Evolutionary conservation across 768 basidiomycete genomes (phyloP), one percentile per base, ranked within the genome.

Genomic region (Mycena amicta): DNA sequence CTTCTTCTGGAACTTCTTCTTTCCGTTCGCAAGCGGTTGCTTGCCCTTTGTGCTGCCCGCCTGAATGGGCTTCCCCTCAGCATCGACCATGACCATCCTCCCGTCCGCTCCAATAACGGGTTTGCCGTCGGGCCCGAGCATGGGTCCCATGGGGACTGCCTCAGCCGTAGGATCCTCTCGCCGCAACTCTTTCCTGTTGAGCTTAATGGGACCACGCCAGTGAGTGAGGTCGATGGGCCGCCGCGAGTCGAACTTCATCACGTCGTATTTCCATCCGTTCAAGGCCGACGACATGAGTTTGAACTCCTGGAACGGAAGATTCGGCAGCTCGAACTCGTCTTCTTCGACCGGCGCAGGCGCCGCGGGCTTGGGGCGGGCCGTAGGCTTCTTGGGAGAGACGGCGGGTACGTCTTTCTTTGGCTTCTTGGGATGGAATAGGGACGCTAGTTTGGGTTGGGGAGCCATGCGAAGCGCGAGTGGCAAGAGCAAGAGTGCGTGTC

Each of bases 241-340:
- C 56, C 88, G 81, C 30, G 87, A 85, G 71, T 91, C 87, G 70
- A 95, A 93, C 72, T 93, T 93, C 89, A 95, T 92, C 57, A 95
- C 85, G 74, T 94, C 90, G 80, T 93, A 92, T 69, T 90, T 92
- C 91, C 92, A 93, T 26, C 89, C 90, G 69, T 90, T 90, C 68
- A 89, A 83, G 16, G 85, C 83, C 27, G 89, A 88, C 5, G 90
- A 90, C 71, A 92, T 82, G 67, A 94, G 83, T 68, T 82, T 83
- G 76, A 85, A 94, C 70, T 93, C 92, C 61, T 84, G 81, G 74
- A 76, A 93, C 0, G 85, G 80, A 61, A 85, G 84, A 39, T 87
- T 84, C 33, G 89, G 89, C 40, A 88, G 81, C 58, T 81, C 76
- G 50, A 83, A 68, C 6, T 71, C 70, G 56, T 80, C 83, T 28